phyloP scores from a whole-genome alignment of 2,329 filamentous ascomycete species.

The Purpureocillium takamizusanense region DNA sequence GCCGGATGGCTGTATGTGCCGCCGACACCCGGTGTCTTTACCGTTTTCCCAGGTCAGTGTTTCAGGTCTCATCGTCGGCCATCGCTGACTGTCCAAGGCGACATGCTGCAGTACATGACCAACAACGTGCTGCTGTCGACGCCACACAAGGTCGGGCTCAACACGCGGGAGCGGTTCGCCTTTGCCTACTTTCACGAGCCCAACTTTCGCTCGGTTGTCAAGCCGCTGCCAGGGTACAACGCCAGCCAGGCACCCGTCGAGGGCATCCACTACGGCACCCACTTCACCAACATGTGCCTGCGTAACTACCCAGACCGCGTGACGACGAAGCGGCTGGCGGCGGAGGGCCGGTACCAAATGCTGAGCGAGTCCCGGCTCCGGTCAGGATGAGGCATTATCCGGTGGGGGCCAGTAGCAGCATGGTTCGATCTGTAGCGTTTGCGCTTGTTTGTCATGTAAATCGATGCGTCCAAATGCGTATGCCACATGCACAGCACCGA shows the following conservation, averaged over 20 bases:
- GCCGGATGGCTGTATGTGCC: constrained; percentile 39
- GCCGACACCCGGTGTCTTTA: constrained; percentile 32
- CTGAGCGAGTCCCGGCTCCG: constrained; percentile 6
- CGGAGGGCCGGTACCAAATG: constrained; percentile 18
- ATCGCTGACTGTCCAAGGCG: constrained; percentile 19
- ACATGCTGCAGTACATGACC: constrained; percentile 44
- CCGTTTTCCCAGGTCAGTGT: constrained; percentile 35
- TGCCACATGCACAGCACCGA: too few species aligned
- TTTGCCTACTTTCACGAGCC: constrained; percentile 45
- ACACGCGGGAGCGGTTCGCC: constrained; percentile 35
- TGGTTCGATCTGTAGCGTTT: too few species aligned
- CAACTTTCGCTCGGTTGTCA: constrained; percentile 34
- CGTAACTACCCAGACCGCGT: constrained; percentile 38
- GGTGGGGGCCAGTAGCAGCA: not conserved
- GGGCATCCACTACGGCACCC: constrained; percentile 41
- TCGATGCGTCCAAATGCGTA: too few species aligned
- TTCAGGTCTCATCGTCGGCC: not conserved
- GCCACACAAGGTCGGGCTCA: constrained; percentile 41
- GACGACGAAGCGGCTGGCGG: constrained; percentile 27
- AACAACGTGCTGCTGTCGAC: constrained; percentile 35
- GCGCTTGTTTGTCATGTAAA: too few species aligned
- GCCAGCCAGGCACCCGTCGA: constrained; percentile 18
- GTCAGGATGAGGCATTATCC: constrained; percentile 11
- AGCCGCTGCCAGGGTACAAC: constrained; percentile 30
- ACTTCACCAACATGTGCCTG: constrained; percentile 43